Evolutionary conservation across 768 basidiomycete genomes (phyloP), one percentile per base, ranked within the genome.

Genomic region (Macrolepiota albuminosa): DNA sequence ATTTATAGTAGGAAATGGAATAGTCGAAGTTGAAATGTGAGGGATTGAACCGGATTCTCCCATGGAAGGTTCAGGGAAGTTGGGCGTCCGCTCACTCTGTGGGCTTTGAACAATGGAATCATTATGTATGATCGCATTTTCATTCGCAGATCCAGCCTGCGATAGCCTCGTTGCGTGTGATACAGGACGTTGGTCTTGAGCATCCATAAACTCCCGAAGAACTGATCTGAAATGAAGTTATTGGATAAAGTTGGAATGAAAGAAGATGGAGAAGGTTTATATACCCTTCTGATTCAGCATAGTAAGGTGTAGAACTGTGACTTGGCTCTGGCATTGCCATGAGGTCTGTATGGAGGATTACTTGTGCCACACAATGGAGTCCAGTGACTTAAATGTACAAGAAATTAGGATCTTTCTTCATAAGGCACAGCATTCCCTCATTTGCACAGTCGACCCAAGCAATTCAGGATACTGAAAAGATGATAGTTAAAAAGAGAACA

Each of bases 211-310:
- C 10, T 54, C 53, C 29, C 40, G 29, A 21, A 33, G 40, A 42
- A 43, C 7, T 14, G 40, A 33, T 6, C 53, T 54, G 6, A 33
- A 31, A 43, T 42, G 29, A 54, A 3, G 11, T 31, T 21, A 6
- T 33, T 33, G n/a, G 3, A 21, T 43, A 31, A 54, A 18, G 39
- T 21, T 42, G 11, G 10, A 4, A 33, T 18, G 29, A 33, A 4
- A 14, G 29, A 6, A 42, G 18, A 54, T 31, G 21, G 6, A n/a
- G 18, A n/a, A 31, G 18, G 1, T 9, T 11, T 56, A 4, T 7
- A 24, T 47, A 56, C 55, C 55, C 45, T 59, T 59, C 63, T n/a
- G 63, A 54, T 11, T 57, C 58, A 26, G 54, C 56, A 10, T 48
- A 64, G 29, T 56, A 51, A 34, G 39, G 40, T 26, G 36, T n/a